Evolutionary conservation across 2,329 filamentous ascomycete species (phyloP), one percentile per base, ranked within the genome.

Genomic region (Xylaria sp.): DNA sequence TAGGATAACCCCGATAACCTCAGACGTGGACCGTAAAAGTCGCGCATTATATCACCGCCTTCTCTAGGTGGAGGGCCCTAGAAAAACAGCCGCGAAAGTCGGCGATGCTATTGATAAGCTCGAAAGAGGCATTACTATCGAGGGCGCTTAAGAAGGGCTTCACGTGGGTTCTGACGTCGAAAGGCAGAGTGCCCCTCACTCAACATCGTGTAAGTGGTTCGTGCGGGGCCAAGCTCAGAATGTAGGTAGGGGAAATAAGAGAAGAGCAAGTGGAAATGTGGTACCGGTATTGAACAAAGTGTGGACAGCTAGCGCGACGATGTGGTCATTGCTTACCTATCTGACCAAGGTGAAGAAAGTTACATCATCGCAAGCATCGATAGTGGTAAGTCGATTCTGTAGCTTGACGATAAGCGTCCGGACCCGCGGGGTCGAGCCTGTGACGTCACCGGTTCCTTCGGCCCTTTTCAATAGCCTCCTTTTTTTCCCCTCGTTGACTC

Each of bases 391-490:
- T 4, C 13, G 9, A 12, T 13, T 20, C 12, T 25, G 49, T 28
- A 5, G 48, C 2, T 9, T 18, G 55, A 57, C 28, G 54, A 58
- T 48, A 58, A 58, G 56, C 31, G 20, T n/a, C 25, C 25, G 8
- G 56, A 46, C 46, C 25, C 39, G 56, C 25, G 39, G 39, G 13
- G 39, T 46, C 15, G 39, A 8, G 2, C n/a, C 4, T 43, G 15
- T 46, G 39, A 58, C 25, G 56, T 58, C 56, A 58, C 46, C 2
- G 2, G 1, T 25, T 58, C 1, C 23, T 31, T 58, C 39, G 56
- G 56, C 15, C 56, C 56, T 31, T 58, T 58, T 46, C 31, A 46
- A 31, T 46, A n/a, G 36, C 25, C 15, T n/a, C 23, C 4, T 46
- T 46, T 43, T 46, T 43, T 28, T 43, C 23, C 13, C 13, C 39